These are phyloP conservation scores for Russula abietina DNA, from an alignment of 768 basidiomycete genomes.

Conservation along the genomic window DNA sequence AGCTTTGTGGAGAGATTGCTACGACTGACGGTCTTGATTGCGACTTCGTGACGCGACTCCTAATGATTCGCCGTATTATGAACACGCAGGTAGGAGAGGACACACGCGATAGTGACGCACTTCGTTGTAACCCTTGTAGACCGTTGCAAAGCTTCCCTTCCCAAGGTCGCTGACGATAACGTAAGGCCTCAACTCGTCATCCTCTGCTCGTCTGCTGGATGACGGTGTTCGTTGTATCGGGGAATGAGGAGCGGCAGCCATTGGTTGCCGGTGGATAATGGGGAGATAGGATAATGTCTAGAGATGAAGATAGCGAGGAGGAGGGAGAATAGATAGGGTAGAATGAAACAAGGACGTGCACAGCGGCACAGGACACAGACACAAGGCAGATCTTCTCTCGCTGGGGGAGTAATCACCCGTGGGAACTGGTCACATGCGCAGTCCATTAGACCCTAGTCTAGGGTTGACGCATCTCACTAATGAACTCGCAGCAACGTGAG, in stretches of 20 bases:
- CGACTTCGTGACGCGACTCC: conserved; percentile 75
- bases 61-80: conserved; percentile 30
- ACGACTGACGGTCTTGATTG: conserved; percentile 90
- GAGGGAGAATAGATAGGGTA: not conserved
- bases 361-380: not conserved
- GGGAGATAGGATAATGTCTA: not conserved
- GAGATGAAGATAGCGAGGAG: not conserved
- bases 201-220: conserved; percentile 37
- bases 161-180: conserved; percentile 72
- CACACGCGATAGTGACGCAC: conserved; percentile 39
- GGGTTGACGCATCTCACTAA: not conserved
- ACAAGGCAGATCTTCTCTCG: not conserved
- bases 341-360: not conserved
- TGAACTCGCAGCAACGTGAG: not conserved
- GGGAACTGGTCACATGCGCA: not conserved
- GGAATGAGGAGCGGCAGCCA: conserved; percentile 11
- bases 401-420: not conserved
- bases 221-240: conserved; percentile 6
- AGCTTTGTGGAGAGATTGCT: conserved; percentile 86
- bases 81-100: not conserved
- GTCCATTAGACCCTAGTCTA: not conserved
- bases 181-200: conserved; percentile 71
- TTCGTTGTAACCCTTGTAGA: conserved; percentile 89
- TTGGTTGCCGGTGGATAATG: not conserved
- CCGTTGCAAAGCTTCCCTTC: conserved; percentile 93